Evolutionary conservation across 257 asterid genomes (phyloP), one percentile per base, ranked within the genome.

Genomic region (Solanum chilense): DNA sequence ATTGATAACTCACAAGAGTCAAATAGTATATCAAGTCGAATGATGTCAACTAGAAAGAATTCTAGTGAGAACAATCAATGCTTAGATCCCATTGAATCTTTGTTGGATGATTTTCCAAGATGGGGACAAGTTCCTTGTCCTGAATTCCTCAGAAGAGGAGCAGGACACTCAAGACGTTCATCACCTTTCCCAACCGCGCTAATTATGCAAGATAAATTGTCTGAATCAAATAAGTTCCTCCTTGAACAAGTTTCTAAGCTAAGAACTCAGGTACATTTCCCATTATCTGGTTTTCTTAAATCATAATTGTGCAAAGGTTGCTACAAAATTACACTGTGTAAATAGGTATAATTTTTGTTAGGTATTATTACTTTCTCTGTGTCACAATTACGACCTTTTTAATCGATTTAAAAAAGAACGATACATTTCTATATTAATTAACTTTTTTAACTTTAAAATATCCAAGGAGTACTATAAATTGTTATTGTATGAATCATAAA

Each of bases 81-180:
- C 47, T 37, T 86, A 84, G 84, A 87, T 29, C 49, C 75, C 29
- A 29, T 74, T 74, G 78, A 86, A 62, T 71, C 91, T 47, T 66
- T 58, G 33, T 66, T 70, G 7, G 89, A 86, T 71, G 88, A 70
- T 56, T 77, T 88, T 66, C 90, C 90, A 6, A 90, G 94, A 86
- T 92, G 93, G 94, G 93, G 93, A 14, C 91, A 86, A 13, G 94
- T 92, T 23, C 78, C 91, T 58, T 90, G 91, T 82, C 93, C 94
- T 41, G 91, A 83, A 86, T 39, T 73, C 52, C 91, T 92, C 86
- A 86, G n/a, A 82, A 88, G 84, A 49, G 5, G 37, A 68, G 33
- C 12, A 25, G 62, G n/a, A 75, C 64, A 75, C 80, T 15, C 33
- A 45, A 88, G 83, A 73, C 75, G 86, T 71, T 37, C 39, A 37